These are phyloP conservation scores for Vanilla planifolia DNA, from an alignment of 106 monocot species.

Conservation along the genomic window DNA sequence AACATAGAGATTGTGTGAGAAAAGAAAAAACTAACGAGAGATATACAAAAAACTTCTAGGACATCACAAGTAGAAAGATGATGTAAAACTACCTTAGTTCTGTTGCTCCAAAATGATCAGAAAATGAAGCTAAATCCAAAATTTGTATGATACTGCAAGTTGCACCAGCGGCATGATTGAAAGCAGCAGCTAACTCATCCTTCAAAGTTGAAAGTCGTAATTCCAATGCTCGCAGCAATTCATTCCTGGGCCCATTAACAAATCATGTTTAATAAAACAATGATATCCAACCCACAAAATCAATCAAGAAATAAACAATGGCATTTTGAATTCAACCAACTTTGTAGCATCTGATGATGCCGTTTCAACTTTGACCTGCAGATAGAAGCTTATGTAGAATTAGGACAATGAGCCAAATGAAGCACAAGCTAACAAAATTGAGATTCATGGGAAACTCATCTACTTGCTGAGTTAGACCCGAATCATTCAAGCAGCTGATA, in stretches of 20 bases:
- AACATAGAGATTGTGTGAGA: no score
- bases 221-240: conserved; percentile 72
- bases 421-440: not conserved
- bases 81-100: conserved; percentile 54
- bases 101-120: conserved; percentile 56
- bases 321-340: conserved; percentile 45
- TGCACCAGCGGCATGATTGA: conserved; percentile 43
- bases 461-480: conserved; percentile 43
- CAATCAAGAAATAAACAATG: no score
- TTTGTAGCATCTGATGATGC: conserved; percentile 75
- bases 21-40: no score
- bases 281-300: no score
- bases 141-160: conserved; percentile 44
- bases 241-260: conserved; percentile 38
- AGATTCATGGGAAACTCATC: conserved; percentile 12
- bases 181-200: conserved; percentile 48
- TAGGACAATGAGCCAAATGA: not conserved
- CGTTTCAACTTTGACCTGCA: conserved; percentile 47
- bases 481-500: conserved; percentile 23
- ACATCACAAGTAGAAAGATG: not conserved
- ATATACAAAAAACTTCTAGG: no score
- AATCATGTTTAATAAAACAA: not conserved
- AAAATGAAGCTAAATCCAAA: conserved; percentile 58
- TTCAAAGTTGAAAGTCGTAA: conserved; percentile 52
- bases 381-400: not conserved